Percentiles rank a stretch among this genome's conserved stretches.
These are phyloP conservation scores for Cicer arietinum DNA, from an alignment of 306 rosid genomes.

Conservation along the genomic window DNA sequence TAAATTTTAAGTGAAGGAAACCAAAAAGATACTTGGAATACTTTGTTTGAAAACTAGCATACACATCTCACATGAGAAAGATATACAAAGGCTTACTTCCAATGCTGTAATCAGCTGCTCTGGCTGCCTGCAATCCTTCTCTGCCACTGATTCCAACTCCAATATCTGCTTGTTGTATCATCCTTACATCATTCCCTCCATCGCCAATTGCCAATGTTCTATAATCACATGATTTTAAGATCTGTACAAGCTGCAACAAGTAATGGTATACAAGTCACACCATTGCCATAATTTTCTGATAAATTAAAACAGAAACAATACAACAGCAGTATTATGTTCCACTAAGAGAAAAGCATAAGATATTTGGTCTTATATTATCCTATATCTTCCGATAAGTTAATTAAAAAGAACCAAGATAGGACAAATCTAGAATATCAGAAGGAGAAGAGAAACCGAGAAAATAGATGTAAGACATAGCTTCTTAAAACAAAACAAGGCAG, in stretches of 20 bases:
- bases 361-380: not conserved
- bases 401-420: slow-evolving; percentile 32
- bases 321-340: slow-evolving; percentile 30
- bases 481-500: slow-evolving; percentile 38
- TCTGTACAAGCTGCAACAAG: slow-evolving; percentile 88
- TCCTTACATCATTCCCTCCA: slow-evolving; percentile 99
- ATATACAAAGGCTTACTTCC: slow-evolving; percentile 72
- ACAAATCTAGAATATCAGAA: slow-evolving; percentile 30
- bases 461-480: slow-evolving; percentile 19
- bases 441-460: slow-evolving; percentile 30
- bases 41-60: slow-evolving; percentile 19
- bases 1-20: slow-evolving; percentile 21
- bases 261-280: slow-evolving; percentile 41
- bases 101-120: slow-evolving; percentile 97
- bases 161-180: slow-evolving; percentile 98
- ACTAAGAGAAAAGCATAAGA: slow-evolving; percentile 30
- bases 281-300: slow-evolving; percentile 26
- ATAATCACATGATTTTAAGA: slow-evolving; percentile 91
- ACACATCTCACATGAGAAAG: slow-evolving; percentile 31
- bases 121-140: slow-evolving; percentile 99
- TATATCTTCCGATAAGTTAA: slow-evolving; percentile 11
- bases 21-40: slow-evolving; percentile 16
- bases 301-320: slow-evolving; percentile 34
- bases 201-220: slow-evolving; percentile 97
- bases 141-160: slow-evolving; percentile 99